Percentiles rank a stretch among this genome's conserved stretches.
Evolutionary conservation across 2,329 filamentous ascomycete species (phyloP).

Genomic region (Diaporthe sp.): DNA sequence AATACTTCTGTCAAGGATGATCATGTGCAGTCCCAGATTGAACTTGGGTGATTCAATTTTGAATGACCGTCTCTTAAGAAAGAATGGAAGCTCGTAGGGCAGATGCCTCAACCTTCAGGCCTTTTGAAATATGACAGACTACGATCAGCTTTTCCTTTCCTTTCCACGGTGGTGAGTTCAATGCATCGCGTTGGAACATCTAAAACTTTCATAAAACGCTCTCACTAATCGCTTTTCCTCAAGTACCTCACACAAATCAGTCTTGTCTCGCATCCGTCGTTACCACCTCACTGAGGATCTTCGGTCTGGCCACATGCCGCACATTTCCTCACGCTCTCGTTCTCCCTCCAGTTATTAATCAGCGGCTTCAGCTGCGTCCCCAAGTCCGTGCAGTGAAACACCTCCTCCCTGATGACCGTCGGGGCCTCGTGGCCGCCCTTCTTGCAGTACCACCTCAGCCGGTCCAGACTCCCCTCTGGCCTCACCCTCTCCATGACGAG

Average conservation of each 20-base stretch:
- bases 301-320: conserved; percentile 37
- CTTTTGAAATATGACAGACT: not conserved
- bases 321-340: conserved; percentile 42
- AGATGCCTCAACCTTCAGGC: not conserved
- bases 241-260: not conserved
- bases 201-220: not conserved
- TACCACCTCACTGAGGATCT: conserved; percentile 35
- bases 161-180: not conserved
- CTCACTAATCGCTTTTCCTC: not conserved
- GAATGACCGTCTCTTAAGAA: no score
- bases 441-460: conserved; percentile 44
- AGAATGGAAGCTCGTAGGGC: not conserved
- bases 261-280: no score
- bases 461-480: conserved; percentile 43
- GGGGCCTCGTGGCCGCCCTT: conserved; percentile 44
- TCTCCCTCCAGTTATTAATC: conserved; percentile 43
- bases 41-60: not conserved
- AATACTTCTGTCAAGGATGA: not conserved
- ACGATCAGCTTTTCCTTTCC: no score
- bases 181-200: not conserved
- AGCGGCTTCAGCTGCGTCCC: conserved; percentile 45
- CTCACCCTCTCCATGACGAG: conserved; percentile 44
- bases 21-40: no score
- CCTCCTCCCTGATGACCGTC: conserved; percentile 43
- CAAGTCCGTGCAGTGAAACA: conserved; percentile 44